These are phyloP conservation scores for Ophiostoma pallidulum DNA, from an alignment of 2,329 filamentous ascomycete species.

Conservation along the genomic window DNA sequence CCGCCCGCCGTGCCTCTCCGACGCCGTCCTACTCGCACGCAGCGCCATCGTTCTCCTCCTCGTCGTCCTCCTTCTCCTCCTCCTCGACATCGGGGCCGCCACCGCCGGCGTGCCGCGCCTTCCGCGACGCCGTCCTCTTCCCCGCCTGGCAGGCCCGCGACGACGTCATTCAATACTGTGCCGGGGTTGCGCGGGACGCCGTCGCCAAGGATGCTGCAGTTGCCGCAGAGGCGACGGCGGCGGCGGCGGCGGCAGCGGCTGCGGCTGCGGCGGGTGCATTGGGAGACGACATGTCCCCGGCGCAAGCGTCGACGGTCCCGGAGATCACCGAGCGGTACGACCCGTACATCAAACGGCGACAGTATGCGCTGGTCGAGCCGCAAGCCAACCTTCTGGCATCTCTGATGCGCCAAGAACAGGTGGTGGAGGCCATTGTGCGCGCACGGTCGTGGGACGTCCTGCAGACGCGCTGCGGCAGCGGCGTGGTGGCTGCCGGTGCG, in stretches of 20 bases:
- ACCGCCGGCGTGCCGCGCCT: conserved; percentile 52
- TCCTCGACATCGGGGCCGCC: conserved; percentile 49
- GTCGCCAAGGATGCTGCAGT: conserved; percentile 52
- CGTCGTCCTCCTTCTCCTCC: conserved; percentile 44
- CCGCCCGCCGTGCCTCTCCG: conserved; percentile 50
- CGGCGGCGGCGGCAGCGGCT: background rate
- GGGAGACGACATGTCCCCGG: background rate
- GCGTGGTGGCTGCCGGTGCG: conserved; percentile 30
- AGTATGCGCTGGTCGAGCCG: conserved; percentile 71
- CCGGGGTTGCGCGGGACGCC: conserved; percentile 55
- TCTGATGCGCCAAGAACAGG: conserved; percentile 63
- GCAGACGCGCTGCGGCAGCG: conserved; percentile 56
- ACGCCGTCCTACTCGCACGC: conserved; percentile 35
- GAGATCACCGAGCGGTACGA: conserved; percentile 83
- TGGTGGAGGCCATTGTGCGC: conserved; percentile 70
- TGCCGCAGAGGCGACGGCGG: background rate
- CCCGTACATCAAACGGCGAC: conserved; percentile 72
- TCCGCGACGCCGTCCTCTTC: conserved; percentile 72
- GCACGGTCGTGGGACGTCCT: conserved; percentile 73
- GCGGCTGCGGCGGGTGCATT: background rate
- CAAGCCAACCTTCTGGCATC: conserved; percentile 70
- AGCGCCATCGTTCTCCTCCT: conserved; percentile 50
- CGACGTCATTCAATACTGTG: conserved; percentile 82
- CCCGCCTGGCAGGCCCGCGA: conserved; percentile 78
- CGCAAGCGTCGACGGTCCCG: background rate